Evolutionary conservation across 768 basidiomycete species (phyloP).

Genomic region (Psilocybe azurescens): DNA sequence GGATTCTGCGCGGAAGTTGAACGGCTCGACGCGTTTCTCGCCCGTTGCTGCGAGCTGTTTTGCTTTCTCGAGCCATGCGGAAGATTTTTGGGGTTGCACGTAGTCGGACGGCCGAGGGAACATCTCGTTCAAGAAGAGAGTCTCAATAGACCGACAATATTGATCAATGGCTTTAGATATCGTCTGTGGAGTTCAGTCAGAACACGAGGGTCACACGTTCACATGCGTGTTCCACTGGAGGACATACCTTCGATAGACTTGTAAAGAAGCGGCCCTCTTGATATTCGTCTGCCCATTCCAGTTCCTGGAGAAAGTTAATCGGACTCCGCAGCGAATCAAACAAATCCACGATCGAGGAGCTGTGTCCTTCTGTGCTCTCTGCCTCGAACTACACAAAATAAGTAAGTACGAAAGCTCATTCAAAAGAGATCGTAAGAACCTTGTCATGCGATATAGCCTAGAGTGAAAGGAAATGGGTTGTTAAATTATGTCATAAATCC

Average conservation of each 20-base stretch:
- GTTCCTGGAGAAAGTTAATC: slow-evolving; percentile 82
- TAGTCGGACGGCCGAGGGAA: slow-evolving; percentile 83
- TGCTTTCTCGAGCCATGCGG: slow-evolving; percentile 88
- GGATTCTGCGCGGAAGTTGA: slow-evolving; percentile 92
- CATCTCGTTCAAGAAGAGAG: slow-evolving; percentile 95
- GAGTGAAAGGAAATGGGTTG: slow-evolving; percentile 8
- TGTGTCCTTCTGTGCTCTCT: slow-evolving; percentile 81
- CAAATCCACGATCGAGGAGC: slow-evolving; percentile 96
- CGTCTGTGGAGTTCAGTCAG: slow-evolving; percentile 52
- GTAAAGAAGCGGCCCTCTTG: slow-evolving; percentile 92
- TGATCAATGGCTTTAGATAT: slow-evolving; percentile 91
- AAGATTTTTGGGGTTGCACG: slow-evolving; percentile 83
- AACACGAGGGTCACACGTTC: no score
- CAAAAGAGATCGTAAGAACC: slow-evolving; percentile 42
- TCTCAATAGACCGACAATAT: slow-evolving; percentile 88
- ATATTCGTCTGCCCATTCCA: slow-evolving; percentile 92
- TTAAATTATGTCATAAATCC: background rate
- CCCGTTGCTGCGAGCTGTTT: slow-evolving; percentile 74
- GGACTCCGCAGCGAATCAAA: slow-evolving; percentile 95
- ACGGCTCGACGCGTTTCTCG: slow-evolving; percentile 94
- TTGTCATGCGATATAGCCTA: slow-evolving; percentile 86
- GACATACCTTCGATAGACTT: slow-evolving; percentile 76
- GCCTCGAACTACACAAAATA: slow-evolving; percentile 67
- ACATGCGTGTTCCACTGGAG: no score
- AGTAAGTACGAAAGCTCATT: slow-evolving; percentile 6